Evolutionary conservation across 352 stramenopile genomes (phyloP), one percentile per base, ranked within the genome.

Genomic region (Pythium plurisporium): DNA sequence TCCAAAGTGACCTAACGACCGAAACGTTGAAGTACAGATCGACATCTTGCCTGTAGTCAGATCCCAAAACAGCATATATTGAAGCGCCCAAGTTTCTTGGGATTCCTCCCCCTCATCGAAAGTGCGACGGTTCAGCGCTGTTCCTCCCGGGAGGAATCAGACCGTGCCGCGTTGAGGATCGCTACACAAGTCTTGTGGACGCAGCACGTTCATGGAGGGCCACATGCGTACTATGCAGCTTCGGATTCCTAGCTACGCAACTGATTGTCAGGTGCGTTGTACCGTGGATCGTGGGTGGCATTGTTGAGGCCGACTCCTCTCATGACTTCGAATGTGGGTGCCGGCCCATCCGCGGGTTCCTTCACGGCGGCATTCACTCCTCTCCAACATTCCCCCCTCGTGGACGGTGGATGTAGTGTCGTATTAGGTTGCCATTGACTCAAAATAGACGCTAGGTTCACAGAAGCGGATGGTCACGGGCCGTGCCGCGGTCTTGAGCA

Each of bases 361-460:
- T n/a, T n/a, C n/a, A n/a, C n/a, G n/a, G n/a, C n/a, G n/a, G n/a
- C n/a, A n/a, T n/a, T n/a, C n/a, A n/a, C n/a, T n/a, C n/a, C n/a
- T n/a, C n/a, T n/a, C n/a, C n/a, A n/a, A n/a, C n/a, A n/a, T n/a
- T n/a, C n/a, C n/a, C n/a, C n/a, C n/a, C n/a, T n/a, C n/a, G n/a
- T n/a, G n/a, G n/a, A n/a, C n/a, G n/a, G n/a, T n/a, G n/a, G n/a
- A n/a, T 33, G 14, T 34, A 22, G 23, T 44, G 10, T 44, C 20
- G 10, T 11, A 50, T 45, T 58, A 67, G 58, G 38, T 44, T 10
- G 53, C 45, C 30, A 62, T 30, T 33, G 79, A 87, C 49, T 68
- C 78, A 72, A 87, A 92, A 67, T 87, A 92, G 51, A 84, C 65
- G 55, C 78, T 88, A 31, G 82, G 78, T 46, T 90, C 82, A 61